Percentiles rank a stretch among this genome's conserved stretches.
phyloP scores from a whole-genome alignment of 2,329 filamentous ascomycete species.

The Aureobasidium pullulans region DNA sequence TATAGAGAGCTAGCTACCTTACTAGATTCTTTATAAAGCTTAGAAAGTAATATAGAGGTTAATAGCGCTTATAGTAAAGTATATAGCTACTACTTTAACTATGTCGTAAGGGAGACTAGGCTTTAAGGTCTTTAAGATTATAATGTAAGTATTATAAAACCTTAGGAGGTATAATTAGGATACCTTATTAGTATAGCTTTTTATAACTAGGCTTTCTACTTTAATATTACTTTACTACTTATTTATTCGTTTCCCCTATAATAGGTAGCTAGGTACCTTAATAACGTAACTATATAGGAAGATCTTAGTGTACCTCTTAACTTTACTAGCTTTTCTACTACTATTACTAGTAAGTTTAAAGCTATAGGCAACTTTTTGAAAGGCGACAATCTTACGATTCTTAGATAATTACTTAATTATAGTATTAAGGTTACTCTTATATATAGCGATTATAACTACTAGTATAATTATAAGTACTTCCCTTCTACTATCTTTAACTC shows the following conservation, averaged over 20 bases:
- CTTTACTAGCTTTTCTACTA: slow-evolving; percentile 19
- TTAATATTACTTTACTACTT: background rate
- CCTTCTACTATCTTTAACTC: too few relatives aligned
- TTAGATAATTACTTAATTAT: slow-evolving; percentile 34
- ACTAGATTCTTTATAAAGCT: background rate
- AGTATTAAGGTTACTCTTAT: slow-evolving; percentile 58
- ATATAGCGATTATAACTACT: slow-evolving; percentile 56
- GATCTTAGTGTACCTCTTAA: slow-evolving; percentile 49
- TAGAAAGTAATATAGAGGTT: background rate
- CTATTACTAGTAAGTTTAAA: slow-evolving; percentile 33
- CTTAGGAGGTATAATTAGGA: too few relatives aligned
- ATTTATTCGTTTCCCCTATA: background rate
- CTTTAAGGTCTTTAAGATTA: background rate
- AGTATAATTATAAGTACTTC: slow-evolving; percentile 41
- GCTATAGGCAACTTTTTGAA: slow-evolving; percentile 37
- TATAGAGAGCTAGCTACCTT: background rate
- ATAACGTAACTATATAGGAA: slow-evolving; percentile 48
- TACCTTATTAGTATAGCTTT: too few relatives aligned
- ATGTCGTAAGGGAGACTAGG: background rate
- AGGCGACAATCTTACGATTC: slow-evolving; percentile 30
- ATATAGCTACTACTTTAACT: background rate
- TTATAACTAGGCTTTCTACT: background rate
- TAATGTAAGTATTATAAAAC: background rate
- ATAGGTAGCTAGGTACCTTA: slow-evolving; percentile 42
- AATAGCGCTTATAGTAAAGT: background rate